Conservation (phyloP, 2,329 filamentous ascomycete genomes). For the Botrytis pseudocinerea region DNA sequence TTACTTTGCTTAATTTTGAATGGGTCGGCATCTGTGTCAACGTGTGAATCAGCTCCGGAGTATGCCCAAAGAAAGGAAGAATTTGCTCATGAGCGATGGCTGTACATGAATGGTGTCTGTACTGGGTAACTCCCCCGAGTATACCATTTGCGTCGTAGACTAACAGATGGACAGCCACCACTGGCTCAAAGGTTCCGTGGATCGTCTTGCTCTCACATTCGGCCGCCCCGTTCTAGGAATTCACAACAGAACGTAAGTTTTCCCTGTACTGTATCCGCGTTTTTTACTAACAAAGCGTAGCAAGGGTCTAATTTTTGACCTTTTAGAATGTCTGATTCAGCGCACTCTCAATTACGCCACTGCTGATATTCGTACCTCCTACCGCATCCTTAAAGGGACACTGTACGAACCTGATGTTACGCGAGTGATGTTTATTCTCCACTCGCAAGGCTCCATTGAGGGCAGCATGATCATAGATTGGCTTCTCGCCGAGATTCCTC, state of each 20-base stretch:
- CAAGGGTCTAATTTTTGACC: conserved; percentile 70
- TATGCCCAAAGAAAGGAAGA: conserved; percentile 51
- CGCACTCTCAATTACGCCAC: conserved; percentile 74
- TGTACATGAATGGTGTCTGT: conserved; percentile 76
- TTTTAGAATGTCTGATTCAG: conserved; percentile 76
- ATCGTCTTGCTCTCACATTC: conserved; percentile 71
- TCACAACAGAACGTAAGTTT: conserved; percentile 66
- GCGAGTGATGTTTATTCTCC: conserved; percentile 72
- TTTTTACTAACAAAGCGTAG: conserved; percentile 32
- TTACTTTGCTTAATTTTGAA: conserved; percentile 55
- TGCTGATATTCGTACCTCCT: conserved; percentile 63
- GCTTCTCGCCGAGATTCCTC: conserved; percentile 70
- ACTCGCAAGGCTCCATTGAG: conserved; percentile 77
- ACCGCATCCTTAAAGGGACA: conserved; percentile 60
- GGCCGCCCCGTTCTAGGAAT: conserved; percentile 69
- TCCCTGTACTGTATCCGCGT: neutral
- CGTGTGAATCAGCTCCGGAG: conserved; percentile 54
- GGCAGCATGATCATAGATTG: conserved; percentile 73
- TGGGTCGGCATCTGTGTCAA: conserved; percentile 44
- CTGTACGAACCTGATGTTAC: conserved; percentile 61
- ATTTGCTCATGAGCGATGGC: conserved; percentile 68
- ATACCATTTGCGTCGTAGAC: conserved; percentile 1
- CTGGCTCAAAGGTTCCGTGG: conserved; percentile 70
- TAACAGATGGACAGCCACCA: conserved; percentile 48
- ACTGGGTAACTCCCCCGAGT: conserved; percentile 50